Evolutionary conservation across 164 flowering plant genomes (phyloP), one percentile per base, ranked within the genome.

Genomic region (Paratinospora sagittata): DNA sequence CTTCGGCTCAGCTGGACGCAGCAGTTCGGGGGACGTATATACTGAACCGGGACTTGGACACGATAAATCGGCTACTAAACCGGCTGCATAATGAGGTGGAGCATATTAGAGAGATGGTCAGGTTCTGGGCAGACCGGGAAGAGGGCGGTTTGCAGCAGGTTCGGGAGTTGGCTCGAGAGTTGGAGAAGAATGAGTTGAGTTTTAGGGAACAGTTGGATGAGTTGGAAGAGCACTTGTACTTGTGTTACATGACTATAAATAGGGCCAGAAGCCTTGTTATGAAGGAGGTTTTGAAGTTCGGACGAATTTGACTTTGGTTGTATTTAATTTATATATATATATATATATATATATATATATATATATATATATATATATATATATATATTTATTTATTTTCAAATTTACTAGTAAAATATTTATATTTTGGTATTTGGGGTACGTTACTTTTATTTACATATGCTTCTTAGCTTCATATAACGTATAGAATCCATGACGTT

Each of bases 171-270:
- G 82, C 75, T 58, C 77, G 84, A 69, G 88, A 78, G 80, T 68
- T 89, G 62, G 78, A 76, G 76, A 80, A 70, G 76, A 83, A 79
- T 58, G 79, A 83, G 37, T 68, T 68, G 5, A 82, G 82, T 84
- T 89, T 89, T 45, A 77, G 75, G 52, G 73, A 84, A n/a, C 90
- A 89, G 69, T 77, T 91, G 24, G 92, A 91, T 73, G 97, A 91
- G 67, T 73, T 91, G 8, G 97, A 89, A 68, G 93, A 89, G 68
- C 93, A 86, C 75, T 70, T 91, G 70, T 88, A 89, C 36, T 67
- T 91, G 45, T 89, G 91, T 66, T 85, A 87, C 68, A 86, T 91
- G 92, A 91, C 90, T 41, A 83, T 88, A 27, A 91, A 91, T 60
- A 68, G 92, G 62, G 86, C 92, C 0, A 78, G 97, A 73, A 88